A percentile compares a stretch with the other conserved stretches of the same genome.
Conservation (phyloP, 148 eudicot species). For the Chenopodium berlandieri region DNA sequence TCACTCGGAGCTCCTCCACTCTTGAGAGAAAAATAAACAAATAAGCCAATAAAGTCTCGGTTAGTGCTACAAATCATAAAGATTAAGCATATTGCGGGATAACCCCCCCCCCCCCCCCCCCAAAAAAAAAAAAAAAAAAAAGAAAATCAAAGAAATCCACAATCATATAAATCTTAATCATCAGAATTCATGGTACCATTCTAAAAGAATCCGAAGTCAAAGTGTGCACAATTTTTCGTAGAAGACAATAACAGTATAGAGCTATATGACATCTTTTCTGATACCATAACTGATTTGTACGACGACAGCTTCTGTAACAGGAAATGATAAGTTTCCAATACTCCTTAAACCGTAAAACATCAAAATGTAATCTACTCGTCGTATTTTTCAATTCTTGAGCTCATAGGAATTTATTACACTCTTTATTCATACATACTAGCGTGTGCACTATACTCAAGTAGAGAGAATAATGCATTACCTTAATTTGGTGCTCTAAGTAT, state of each 20-base stretch:
- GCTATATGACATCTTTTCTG: background rate
- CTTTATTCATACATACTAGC: too few relatives aligned
- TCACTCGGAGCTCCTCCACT: constrained; percentile 47
- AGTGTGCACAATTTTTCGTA: background rate
- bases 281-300: background rate
- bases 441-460: background rate
- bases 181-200: background rate
- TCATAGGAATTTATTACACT: background rate
- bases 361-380: background rate
- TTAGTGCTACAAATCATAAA: background rate
- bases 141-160: background rate
- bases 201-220: background rate
- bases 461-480: constrained; percentile 20
- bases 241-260: background rate
- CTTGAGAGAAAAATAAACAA: constrained; percentile 17
- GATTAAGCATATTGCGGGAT: background rate
- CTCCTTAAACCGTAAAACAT: background rate
- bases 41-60: background rate
- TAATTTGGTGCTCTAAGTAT: constrained; percentile 35
- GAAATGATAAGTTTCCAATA: background rate
- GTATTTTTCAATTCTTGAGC: background rate
- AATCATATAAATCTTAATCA: background rate
- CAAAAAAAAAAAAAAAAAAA: too few relatives aligned
- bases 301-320: background rate
- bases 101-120: background rate